Percentiles rank a stretch among this genome's conserved stretches.
These are phyloP conservation scores for Russula griseocarnosa DNA, from an alignment of 768 basidiomycete species.

Conservation along the genomic window DNA sequence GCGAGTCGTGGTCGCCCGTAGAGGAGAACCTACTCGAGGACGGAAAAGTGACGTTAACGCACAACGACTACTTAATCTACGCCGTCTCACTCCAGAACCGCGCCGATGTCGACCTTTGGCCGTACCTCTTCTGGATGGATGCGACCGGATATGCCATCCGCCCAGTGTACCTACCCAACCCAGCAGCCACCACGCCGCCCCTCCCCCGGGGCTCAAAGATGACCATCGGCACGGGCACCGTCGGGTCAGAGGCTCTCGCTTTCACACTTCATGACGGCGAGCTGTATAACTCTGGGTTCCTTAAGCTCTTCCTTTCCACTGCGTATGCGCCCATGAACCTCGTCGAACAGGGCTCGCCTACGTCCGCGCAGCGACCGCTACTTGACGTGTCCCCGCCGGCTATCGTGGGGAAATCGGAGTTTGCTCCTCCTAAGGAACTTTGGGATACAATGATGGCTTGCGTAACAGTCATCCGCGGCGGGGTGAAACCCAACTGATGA, in stretches of 20 bases:
- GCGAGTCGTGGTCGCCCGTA: conserved; percentile 40
- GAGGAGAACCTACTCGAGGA: conserved; percentile 47
- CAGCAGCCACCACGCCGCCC: conserved; percentile 39
- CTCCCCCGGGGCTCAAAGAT: conserved; percentile 44
- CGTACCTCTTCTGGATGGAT: conserved; percentile 60
- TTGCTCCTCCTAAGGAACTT: conserved; percentile 24
- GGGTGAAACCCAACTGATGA: background rate
- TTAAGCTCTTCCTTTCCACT: conserved; percentile 57
- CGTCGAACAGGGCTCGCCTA: conserved; percentile 43
- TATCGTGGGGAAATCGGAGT: conserved; percentile 5
- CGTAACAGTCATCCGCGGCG: conserved; percentile 32
- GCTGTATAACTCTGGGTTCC: conserved; percentile 45
- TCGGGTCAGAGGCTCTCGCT: conserved; percentile 46
- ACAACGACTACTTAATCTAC: conserved; percentile 44
- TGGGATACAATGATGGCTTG: conserved; percentile 36
- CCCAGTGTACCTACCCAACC: conserved; percentile 51
- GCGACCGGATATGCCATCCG: conserved; percentile 51
- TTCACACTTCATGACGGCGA: conserved; percentile 41
- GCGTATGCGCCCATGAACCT: conserved; percentile 46
- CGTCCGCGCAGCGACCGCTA: conserved; percentile 4
- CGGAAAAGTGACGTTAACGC: conserved; percentile 46
- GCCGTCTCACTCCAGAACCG: conserved; percentile 48
- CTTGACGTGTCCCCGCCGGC: background rate
- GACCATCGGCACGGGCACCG: conserved; percentile 40
- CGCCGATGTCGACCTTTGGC: conserved; percentile 54